phyloP scores from a whole-genome alignment of 768 basidiomycete species.

The Suillus sp. region DNA sequence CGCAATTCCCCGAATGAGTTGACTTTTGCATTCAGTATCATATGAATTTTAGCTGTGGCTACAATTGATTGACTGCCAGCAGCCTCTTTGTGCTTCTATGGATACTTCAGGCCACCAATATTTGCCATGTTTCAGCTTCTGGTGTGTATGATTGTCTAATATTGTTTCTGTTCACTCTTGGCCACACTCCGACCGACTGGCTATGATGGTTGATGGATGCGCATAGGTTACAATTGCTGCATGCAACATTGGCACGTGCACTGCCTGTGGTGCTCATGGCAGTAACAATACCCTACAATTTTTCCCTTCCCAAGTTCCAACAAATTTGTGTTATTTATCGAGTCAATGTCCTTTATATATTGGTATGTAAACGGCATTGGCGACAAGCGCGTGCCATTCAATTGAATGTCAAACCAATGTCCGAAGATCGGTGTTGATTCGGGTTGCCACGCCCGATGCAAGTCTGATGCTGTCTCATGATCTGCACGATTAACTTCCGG shows the following conservation, averaged over 20 bases:
- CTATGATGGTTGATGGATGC: not conserved
- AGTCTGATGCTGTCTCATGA: not conserved
- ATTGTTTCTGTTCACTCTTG: not conserved
- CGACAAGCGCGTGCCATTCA: not conserved
- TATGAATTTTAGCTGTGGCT: not conserved
- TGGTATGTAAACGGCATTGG: not conserved
- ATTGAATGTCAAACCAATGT: not conserved
- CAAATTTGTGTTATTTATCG: not conserved
- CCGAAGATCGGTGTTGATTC: not conserved
- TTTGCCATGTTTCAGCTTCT: not conserved
- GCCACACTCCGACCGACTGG: not conserved
- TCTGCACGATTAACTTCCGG: not conserved
- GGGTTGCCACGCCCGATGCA: not conserved
- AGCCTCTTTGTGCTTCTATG: slow-evolving; percentile 1
- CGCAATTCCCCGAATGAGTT: not conserved
- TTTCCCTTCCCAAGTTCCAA: not conserved
- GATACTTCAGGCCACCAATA: not conserved
- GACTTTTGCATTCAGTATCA: not conserved
- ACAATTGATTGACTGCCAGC: not conserved
- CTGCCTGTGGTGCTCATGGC: not conserved
- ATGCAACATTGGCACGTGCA: not conserved
- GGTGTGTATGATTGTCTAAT: slow-evolving; percentile 2
- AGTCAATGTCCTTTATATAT: not conserved
- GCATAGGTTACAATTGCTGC: not conserved
- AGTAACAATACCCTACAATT: not conserved